Base-by-base conservation (phyloP, 371 early-diverging fungal species). In the Actinomucor elegans region DNA sequence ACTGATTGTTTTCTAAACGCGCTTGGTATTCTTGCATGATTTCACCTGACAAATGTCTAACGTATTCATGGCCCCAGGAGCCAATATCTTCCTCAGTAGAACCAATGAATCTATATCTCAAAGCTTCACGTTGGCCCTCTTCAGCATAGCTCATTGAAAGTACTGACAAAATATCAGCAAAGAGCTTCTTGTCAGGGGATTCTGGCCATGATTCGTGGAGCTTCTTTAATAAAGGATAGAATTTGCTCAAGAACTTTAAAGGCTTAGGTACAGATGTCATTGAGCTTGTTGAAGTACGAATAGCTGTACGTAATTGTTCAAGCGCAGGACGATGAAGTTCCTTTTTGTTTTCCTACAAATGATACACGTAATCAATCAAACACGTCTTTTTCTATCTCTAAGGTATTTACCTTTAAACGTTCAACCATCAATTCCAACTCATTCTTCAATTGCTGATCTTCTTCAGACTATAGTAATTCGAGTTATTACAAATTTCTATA, bases 211-310 rank as follows among this genome's bases (percentile, higher is more conserved):
- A 67, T 8, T 80, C 85, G 64, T 91, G 93, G 29, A 90, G 66
- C 6, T 77, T 75, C 40, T 77, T 76, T 52, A 98, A 66, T 9
- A 77, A 70, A n/a, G 75, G 66, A 67, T 94, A 97, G 57, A 92
- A 93, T 42, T 88, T 87, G 47, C 94, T 80, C 55, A 98, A 73
- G 58, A 90, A 98, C 76, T 98, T 98, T 58, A 98, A 83, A 9
- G 98, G 97, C 66, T 98, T 98, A 21, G 99, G 98, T 6, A 98
- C 99, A 18, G 97, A 92, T 4, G 99, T 97, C 98, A 98, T 97
- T 32, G 99, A 97, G 54, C 89, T 90, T 0, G 97, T 94, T 5
- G 96, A 89, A 17, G 96, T 94, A 53, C 93, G 90, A 66, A 98
- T 94, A 34, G 91, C 62, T 14, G 90, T 91, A 58, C 91, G 87